Evolutionary conservation across 345 rosid genomes (phyloP), one percentile per base, ranked within the genome.

Genomic region (Murraya koenigii): DNA sequence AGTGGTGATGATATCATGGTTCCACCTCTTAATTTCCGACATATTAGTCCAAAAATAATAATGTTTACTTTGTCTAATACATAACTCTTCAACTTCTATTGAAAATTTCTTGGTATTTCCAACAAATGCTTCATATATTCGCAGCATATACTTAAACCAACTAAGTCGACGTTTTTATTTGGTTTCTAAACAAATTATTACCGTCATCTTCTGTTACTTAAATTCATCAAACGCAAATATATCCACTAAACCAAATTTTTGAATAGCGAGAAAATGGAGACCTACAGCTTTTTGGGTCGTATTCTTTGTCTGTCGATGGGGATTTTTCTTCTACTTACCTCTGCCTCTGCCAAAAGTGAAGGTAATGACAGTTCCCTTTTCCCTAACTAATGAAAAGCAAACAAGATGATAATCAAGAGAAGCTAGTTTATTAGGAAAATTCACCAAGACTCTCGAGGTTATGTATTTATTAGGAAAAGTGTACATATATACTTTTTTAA

Each of bases 11-110:
- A 4, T 56, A 55, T 26, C 74, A 26, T 17, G 62, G 32, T 60
- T 73, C 25, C 2, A 38, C 76, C 55, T 74, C 77, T 39, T 74
- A 74, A 61, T 61, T 41, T 44, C 58, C 77, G 14, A 62, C 69
- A 41, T 44, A 9, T 41, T 14, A 39, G 35, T 60, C 66, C 77
- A 61, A 74, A 73, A 58, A 1, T 6, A n/a, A 1, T 73, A 2
- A 25, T 26, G 11, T 7, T 35, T 28, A 7, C 28, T 72, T 55
- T 56, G 49, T 72, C 33, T 32, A 13, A 8, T 44, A 26, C 19
- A 71, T 0, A 32, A 33, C 47, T 7, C 49, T 32, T 66, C 26
- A 20, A 20, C 0, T 52, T 17, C 17, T 1, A 33, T 4, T 17
- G 0, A 25, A 64, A 1, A 25, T 28, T 61, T 5, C 30, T 74